Base-by-base conservation (phyloP, 768 basidiomycete species). In the Xerocomellus chrysenteron region DNA sequence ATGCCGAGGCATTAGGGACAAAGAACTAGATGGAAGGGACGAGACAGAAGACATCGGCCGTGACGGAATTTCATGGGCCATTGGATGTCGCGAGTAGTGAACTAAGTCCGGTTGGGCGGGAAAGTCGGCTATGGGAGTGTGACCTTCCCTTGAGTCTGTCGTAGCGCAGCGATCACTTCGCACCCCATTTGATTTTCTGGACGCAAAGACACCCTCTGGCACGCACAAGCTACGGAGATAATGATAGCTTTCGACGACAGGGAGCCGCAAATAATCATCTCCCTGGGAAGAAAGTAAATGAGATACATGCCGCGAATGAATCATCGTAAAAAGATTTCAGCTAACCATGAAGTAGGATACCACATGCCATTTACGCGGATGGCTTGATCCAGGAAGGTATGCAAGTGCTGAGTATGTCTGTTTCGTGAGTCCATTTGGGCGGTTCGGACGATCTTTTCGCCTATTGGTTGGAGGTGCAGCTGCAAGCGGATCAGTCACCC, bases 361-460 rank as follows among this genome's bases (percentile, higher is more conserved):
- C 48, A 91, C 80, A 73, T 92, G 89, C 89, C 89, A 92, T 79
- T 90, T 90, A 42, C 83, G 80, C 30, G 80, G 79, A 50, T 80
- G 79, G 52, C 74, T 75, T 39, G 79, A 74, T 47, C 82, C 84
- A 39, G 84, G 85, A 56, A 85, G 75, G 66, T 85, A 78, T 44
- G 90, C 87, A 39, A 84, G 82, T 30, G 88, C 89, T 9, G 88
- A 90, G 66, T 90, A 91, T 0, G 90, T 92, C 68, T 92, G 90
- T 74, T 92, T 92, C 42, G 89, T 92, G 50, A 92, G 77, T n/a
- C 90, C 90, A 59, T 88, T 83, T 16, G 84, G 84, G 61, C 90
- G 90, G 37, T 87, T 83, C 12, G 89, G 89, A 9, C 89, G 76
- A 66, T 90, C 88, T 69, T 88, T 89, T 58, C 90, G 79, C 67